Evolutionary conservation across 805 yeast species (phyloP).

Genomic region (Metschnikowia noctiluminum): DNA sequence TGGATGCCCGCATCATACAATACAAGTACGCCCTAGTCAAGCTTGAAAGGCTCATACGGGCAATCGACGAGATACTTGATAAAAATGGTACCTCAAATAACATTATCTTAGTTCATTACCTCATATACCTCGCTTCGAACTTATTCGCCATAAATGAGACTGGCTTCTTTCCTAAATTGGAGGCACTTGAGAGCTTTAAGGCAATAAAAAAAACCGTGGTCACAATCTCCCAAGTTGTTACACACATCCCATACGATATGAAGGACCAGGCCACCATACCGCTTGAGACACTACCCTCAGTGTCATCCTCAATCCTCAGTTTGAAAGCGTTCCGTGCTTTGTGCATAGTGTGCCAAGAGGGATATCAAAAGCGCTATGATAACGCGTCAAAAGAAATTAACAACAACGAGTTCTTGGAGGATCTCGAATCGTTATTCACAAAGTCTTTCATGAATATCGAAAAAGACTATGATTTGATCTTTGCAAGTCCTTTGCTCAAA

Average conservation of each 20-base stretch:
- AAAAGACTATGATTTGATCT: slow-evolving; percentile 26
- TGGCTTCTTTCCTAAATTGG: slow-evolving; percentile 27
- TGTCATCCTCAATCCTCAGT: slow-evolving; percentile 22
- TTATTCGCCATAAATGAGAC: slow-evolving; percentile 37
- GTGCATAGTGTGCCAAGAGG: slow-evolving; percentile 29
- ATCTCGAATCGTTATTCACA: slow-evolving; percentile 21
- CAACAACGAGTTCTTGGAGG: slow-evolving; percentile 16
- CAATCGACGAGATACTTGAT: slow-evolving; percentile 9
- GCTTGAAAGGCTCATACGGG: slow-evolving; percentile 31
- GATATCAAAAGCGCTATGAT: slow-evolving; percentile 35
- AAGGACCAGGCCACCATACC: slow-evolving; percentile 33
- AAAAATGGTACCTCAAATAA: not conserved
- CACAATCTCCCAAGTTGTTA: slow-evolving; percentile 26
- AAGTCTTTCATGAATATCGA: slow-evolving; percentile 18
- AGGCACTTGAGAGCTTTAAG: slow-evolving; percentile 27
- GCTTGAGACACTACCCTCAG: slow-evolving; percentile 28
- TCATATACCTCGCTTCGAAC: slow-evolving; percentile 29
- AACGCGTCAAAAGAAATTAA: slow-evolving; percentile 25
- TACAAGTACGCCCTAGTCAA: slow-evolving; percentile 53
- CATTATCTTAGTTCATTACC: slow-evolving; percentile 34
- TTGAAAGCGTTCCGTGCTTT: slow-evolving; percentile 27
- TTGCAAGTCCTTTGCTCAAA: slow-evolving; percentile 9
- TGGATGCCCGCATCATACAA: slow-evolving; percentile 58
- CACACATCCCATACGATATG: slow-evolving; percentile 43
- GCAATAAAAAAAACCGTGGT: slow-evolving; percentile 24